Conservation (phyloP, 305 asterid species). For the Solanum aculeatissimum region DNA sequence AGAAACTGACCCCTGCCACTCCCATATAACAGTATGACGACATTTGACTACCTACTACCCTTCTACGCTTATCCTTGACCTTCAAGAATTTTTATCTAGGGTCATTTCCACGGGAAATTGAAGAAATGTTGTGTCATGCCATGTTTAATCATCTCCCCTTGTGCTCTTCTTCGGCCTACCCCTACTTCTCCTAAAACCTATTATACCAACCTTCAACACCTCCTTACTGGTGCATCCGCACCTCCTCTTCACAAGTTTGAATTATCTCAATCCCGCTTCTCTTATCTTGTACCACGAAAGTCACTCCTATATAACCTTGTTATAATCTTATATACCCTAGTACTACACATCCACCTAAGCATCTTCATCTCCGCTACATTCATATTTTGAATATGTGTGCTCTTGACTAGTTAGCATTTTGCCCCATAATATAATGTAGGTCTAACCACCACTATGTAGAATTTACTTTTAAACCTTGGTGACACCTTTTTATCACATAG, state of each 20-base stretch:
- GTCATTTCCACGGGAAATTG: neutral
- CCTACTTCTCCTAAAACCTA: neutral
- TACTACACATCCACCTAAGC: neutral
- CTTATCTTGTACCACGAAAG: neutral
- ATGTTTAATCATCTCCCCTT: neutral
- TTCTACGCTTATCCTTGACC: neutral
- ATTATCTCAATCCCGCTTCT: neutral
- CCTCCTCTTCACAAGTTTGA: neutral
- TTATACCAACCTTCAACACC: neutral
- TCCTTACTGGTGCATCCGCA: neutral
- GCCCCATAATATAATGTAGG: neutral
- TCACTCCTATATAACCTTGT: neutral
- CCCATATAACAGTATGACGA: neutral
- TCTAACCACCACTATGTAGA: neutral
- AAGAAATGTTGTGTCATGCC: neutral
- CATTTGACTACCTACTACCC: neutral
- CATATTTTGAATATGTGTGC: neutral
- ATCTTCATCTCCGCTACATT: neutral
- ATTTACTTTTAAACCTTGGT: neutral
- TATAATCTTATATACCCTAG: neutral
- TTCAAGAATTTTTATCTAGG: neutral
- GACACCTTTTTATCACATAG: neutral
- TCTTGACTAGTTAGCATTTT: neutral
- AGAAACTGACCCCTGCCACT: neutral
- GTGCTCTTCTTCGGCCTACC: neutral